phyloP scores from a whole-genome alignment of 2,329 filamentous ascomycete species.

The Verticillium klebahnii region DNA sequence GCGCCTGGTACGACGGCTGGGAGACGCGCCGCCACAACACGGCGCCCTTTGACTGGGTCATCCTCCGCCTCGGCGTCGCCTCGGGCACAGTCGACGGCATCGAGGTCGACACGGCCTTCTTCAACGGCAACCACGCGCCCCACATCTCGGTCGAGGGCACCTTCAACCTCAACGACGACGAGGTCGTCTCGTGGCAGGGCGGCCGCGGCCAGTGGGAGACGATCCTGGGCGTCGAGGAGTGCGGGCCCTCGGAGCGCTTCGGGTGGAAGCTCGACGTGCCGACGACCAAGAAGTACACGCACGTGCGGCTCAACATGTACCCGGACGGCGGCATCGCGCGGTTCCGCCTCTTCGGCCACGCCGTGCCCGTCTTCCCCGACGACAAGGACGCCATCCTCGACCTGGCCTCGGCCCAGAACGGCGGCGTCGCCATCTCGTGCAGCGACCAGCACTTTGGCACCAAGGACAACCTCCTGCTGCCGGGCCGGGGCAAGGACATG shows the following conservation, averaged over 20 bases:
- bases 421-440: slow-evolving; percentile 69
- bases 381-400: slow-evolving; percentile 64
- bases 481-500: slow-evolving; percentile 78
- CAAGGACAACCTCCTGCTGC: slow-evolving; percentile 75
- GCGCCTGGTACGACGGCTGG: slow-evolving; percentile 69
- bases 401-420: slow-evolving; percentile 73
- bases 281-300: slow-evolving; percentile 66
- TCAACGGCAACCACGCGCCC: slow-evolving; percentile 78
- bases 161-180: slow-evolving; percentile 60
- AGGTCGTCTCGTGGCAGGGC: slow-evolving; percentile 59
- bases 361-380: slow-evolving; percentile 70
- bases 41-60: slow-evolving; percentile 61
- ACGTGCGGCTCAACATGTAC: slow-evolving; percentile 79
- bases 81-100: slow-evolving; percentile 69
- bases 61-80: slow-evolving; percentile 62
- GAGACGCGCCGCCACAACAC: slow-evolving; percentile 64
- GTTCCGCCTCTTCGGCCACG: slow-evolving; percentile 72
- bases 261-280: slow-evolving; percentile 62
- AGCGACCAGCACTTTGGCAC: slow-evolving; percentile 83
- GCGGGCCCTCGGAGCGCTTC: slow-evolving; percentile 69
- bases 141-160: slow-evolving; percentile 74
- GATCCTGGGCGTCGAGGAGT: slow-evolving; percentile 64
- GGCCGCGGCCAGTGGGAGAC: slow-evolving; percentile 63
- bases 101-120: slow-evolving; percentile 78
- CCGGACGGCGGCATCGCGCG: slow-evolving; percentile 80